Evolutionary conservation across 805 yeast species (phyloP).

Genomic region (Sugiyamaella boreocaroliniensis): DNA sequence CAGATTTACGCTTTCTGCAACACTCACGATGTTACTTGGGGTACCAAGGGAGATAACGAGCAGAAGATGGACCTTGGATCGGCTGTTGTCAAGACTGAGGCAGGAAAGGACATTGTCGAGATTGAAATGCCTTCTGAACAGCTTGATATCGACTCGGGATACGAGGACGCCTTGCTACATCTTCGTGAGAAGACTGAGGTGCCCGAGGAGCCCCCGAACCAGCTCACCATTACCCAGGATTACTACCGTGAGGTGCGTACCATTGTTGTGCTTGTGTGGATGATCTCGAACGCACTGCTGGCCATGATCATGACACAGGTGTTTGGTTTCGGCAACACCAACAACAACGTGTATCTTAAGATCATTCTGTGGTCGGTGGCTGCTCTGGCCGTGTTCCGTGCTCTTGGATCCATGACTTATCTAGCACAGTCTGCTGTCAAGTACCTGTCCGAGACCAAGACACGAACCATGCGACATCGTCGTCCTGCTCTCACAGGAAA

Average conservation of each 20-base stretch:
- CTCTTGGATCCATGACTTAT: constrained; percentile 70
- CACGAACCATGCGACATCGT: constrained; percentile 5
- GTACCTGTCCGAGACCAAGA: constrained; percentile 16
- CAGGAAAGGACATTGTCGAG: constrained; percentile 78
- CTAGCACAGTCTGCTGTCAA: constrained; percentile 38
- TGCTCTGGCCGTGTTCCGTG: constrained; percentile 72
- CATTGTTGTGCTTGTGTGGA: constrained; percentile 92
- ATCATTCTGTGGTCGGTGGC: constrained; percentile 93
- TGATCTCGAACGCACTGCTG: constrained; percentile 70
- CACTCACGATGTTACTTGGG: constrained; percentile 98
- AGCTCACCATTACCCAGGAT: constrained; percentile 49
- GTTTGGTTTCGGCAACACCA: constrained; percentile 58
- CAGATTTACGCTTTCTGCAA: constrained; percentile 97
- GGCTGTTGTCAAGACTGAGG: constrained; percentile 74
- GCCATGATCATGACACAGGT: constrained; percentile 86
- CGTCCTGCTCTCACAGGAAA: constrained; percentile 6
- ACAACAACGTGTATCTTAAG: constrained; percentile 67
- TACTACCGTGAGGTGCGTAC: constrained; percentile 94
- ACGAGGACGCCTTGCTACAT: constrained; percentile 65
- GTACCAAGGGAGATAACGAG: constrained; percentile 90
- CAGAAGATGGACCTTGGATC: constrained; percentile 66
- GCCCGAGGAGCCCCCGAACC: constrained; percentile 39
- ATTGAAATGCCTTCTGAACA: constrained; percentile 66
- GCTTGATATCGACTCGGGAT: constrained; percentile 73
- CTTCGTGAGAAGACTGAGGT: constrained; percentile 64